These are phyloP conservation scores for Phytophthora syringae DNA, from an alignment of 352 stramenopile species.

Conservation along the genomic window DNA sequence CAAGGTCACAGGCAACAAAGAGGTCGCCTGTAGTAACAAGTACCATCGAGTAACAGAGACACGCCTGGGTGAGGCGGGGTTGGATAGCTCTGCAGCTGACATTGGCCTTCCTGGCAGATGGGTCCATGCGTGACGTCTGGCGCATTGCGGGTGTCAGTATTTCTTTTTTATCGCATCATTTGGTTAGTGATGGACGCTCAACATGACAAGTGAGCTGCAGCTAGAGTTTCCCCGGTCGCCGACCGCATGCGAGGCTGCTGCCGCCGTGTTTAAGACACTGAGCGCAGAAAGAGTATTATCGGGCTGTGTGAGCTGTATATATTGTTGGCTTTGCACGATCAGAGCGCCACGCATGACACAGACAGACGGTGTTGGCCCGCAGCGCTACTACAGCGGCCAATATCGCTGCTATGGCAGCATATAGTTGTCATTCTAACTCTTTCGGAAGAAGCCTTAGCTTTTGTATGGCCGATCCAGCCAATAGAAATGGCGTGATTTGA, in stretches of 20 bases:
- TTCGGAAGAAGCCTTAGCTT: too few species aligned
- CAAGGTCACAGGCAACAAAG: too few species aligned
- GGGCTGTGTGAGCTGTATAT: constrained; percentile 5
- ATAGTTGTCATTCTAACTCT: too few species aligned
- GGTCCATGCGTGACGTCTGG: background rate
- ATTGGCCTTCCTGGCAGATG: background rate
- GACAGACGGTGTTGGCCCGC: background rate
- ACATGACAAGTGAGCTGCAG: background rate
- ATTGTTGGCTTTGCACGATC: background rate
- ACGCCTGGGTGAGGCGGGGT: background rate
- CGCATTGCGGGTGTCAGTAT: constrained; percentile 1
- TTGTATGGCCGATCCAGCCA: too few species aligned
- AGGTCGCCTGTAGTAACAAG: too few species aligned
- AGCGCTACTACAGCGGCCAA: constrained; percentile 2
- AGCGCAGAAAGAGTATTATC: constrained; percentile 5
- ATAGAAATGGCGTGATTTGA: too few species aligned
- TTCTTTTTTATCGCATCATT: background rate
- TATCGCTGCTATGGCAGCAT: constrained; percentile 2
- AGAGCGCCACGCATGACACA: background rate
- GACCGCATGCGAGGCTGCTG: background rate
- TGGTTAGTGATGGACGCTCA: constrained; percentile 1
- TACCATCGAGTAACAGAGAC: too few species aligned
- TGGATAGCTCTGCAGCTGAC: background rate
- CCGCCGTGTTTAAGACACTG: background rate
- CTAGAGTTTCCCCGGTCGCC: background rate